Evolutionary conservation across 2,329 filamentous ascomycete species (phyloP).

Genomic region (Botrytis aclada): DNA sequence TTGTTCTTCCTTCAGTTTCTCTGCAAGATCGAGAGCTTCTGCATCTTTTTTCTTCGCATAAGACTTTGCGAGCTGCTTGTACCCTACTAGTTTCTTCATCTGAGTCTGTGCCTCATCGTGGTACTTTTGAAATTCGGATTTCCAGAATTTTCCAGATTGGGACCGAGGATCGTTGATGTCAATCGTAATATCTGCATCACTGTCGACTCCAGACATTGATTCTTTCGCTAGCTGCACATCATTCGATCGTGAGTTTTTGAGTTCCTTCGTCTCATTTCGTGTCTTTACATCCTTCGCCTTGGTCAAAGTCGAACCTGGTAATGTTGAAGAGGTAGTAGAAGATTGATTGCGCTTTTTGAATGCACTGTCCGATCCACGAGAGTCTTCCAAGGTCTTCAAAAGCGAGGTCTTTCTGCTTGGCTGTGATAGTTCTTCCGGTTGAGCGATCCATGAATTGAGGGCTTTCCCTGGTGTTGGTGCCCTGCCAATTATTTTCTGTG

Average conservation of each 20-base stretch:
- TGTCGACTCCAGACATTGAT: constrained; percentile 35
- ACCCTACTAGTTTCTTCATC: constrained; percentile 73
- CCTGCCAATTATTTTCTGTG: constrained; percentile 23
- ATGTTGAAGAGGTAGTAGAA: constrained; percentile 7
- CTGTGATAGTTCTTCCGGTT: constrained; percentile 23
- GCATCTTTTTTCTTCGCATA: constrained; percentile 75
- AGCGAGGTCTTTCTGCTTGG: constrained; percentile 44
- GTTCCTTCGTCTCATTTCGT: not conserved
- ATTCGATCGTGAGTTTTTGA: constrained; percentile 19
- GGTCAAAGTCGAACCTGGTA: constrained; percentile 8
- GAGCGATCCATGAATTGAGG: constrained; percentile 32
- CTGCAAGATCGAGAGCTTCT: constrained; percentile 63
- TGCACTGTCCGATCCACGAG: constrained; percentile 36
- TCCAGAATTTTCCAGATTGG: constrained; percentile 76
- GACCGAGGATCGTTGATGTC: constrained; percentile 73
- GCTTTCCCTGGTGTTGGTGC: constrained; percentile 37
- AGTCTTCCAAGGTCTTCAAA: constrained; percentile 47
- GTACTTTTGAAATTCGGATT: constrained; percentile 71
- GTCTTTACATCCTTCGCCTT: not conserved
- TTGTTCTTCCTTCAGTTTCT: constrained; percentile 66
- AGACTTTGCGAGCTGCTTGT: constrained; percentile 75
- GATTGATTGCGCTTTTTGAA: constrained; percentile 11
- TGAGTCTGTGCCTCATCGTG: constrained; percentile 68
- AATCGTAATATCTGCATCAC: constrained; percentile 61
- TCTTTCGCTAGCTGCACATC: constrained; percentile 25